These are phyloP conservation scores for Suillus fuscotomentosus DNA, from an alignment of 768 basidiomycete genomes.

Conservation along the genomic window DNA sequence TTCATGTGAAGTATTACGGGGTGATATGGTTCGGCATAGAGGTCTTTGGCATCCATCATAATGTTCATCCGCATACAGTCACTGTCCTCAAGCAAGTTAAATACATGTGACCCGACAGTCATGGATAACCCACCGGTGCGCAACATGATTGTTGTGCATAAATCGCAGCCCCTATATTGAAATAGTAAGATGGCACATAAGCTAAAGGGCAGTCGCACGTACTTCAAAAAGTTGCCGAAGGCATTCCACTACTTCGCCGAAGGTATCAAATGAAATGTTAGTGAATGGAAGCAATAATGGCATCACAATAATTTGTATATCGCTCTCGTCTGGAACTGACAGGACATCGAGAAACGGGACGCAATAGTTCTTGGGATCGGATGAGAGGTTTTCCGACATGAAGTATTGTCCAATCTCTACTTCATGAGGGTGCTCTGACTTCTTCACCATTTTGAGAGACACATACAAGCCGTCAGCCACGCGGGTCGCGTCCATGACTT, in stretches of 20 bases:
- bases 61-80: slow-evolving; percentile 31
- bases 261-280: slow-evolving; percentile 25
- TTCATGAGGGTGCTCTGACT: slow-evolving; percentile 23
- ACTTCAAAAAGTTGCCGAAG: slow-evolving; percentile 35
- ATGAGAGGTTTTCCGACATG: not conserved
- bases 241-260: slow-evolving; percentile 34
- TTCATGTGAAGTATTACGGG: slow-evolving; percentile 13
- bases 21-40: slow-evolving; percentile 29
- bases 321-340: slow-evolving; percentile 9
- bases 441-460: slow-evolving; percentile 26
- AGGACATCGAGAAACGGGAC: slow-evolving; percentile 29
- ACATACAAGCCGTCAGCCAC: slow-evolving; percentile 27
- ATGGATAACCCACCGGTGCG: not conserved
- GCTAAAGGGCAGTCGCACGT: not conserved
- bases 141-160: slow-evolving; percentile 20
- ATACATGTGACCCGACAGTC: no score
- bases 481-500: slow-evolving; percentile 30
- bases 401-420: slow-evolving; percentile 27
- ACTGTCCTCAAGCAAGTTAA: slow-evolving; percentile 10
- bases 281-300: slow-evolving; percentile 32
- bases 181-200: not conserved
- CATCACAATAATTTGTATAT: slow-evolving; percentile 28
- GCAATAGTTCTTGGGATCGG: slow-evolving; percentile 30
- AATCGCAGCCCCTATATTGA: slow-evolving; percentile 21
- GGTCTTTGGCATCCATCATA: slow-evolving; percentile 24